Base-by-base conservation (phyloP, 2,329 filamentous ascomycete genomes). In the Aspergillus sp. region DNA sequence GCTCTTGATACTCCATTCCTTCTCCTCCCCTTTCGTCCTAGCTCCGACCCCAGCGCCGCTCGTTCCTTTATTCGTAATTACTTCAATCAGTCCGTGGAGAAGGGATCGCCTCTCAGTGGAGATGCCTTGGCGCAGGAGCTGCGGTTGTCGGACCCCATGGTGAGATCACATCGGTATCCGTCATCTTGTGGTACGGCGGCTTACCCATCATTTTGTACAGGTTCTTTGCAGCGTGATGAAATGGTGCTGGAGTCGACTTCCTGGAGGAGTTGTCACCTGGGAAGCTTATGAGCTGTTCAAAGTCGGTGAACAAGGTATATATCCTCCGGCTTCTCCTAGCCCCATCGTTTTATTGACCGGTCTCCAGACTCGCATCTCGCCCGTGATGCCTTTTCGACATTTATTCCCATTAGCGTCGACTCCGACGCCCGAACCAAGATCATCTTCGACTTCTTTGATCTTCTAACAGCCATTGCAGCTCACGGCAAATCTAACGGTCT, bases 201-300 rank as follows among this genome's bases (percentile, higher is more conserved):
- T 42, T 41, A 39, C 50, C 26, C 46, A 28, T 48, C 27, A 19
- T 19, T 19, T 19, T 19, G 19, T 19, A 19, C 47, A 95, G 89
- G 90, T 95, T 44, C 79, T 98, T 42, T 90, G 90, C 52, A 93
- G 90, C 58, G 90, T 96, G 34, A 77, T 93, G 52, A 98, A 97
- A 74, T 98, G 93, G 93, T 97, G 91, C 68, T 98, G 93, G 93
- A 90, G 88, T 65, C 82, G 93, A 69, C 74, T 98, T 40, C 82
- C 86, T 34, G 89, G 90, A 46, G 93, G 93, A 59, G 83, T 98
- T 10, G 90, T 98, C 31, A 90, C 89, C 45, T 97, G 93, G 93
- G 90, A 96, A 60, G 89, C 89, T 34, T 98, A 98, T 62, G 90
- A 97, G 64, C 78, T 95, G 19, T 98, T 98, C 76, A 90, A 87